phyloP scores from a whole-genome alignment of 2,329 filamentous ascomycete species.

The Kalmusia sp. region DNA sequence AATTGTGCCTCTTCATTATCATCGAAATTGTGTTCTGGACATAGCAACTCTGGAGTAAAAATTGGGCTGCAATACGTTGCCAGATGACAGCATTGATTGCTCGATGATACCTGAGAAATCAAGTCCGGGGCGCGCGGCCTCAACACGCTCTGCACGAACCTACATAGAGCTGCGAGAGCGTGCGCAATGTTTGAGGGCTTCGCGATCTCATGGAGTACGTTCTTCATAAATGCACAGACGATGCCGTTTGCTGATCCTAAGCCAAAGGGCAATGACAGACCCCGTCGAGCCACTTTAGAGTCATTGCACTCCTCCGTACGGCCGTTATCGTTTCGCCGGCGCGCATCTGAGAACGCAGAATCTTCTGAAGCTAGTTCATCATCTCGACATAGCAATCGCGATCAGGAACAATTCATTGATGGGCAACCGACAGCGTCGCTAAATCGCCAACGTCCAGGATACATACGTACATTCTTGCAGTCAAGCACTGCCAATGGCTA shows the following conservation, averaged over 20 bases:
- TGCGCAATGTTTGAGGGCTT: not conserved
- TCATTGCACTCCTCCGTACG: not conserved
- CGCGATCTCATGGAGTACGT: not conserved
- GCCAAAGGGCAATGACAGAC: no score
- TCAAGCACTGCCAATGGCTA: not conserved
- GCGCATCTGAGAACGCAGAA: not conserved
- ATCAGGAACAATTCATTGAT: slow-evolving; percentile 9
- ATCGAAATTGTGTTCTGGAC: no score
- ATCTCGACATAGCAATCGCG: not conserved
- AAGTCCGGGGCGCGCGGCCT: not conserved
- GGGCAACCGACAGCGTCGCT: not conserved
- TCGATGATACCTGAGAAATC: not conserved
- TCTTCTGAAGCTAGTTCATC: not conserved
- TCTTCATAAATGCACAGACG: not conserved
- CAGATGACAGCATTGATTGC: no score
- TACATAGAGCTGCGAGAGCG: not conserved
- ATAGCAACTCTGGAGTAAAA: no score
- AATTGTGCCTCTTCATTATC: no score
- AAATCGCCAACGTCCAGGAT: slow-evolving; percentile 1
- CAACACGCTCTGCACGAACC: not conserved
- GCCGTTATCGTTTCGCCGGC: not conserved
- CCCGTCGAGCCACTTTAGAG: no score
- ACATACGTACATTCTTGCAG: not conserved
- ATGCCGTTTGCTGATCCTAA: not conserved
- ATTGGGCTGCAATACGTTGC: no score